phyloP scores from a whole-genome alignment of 2,329 filamentous ascomycete species.

The Thielaviopsis punctulata region DNA sequence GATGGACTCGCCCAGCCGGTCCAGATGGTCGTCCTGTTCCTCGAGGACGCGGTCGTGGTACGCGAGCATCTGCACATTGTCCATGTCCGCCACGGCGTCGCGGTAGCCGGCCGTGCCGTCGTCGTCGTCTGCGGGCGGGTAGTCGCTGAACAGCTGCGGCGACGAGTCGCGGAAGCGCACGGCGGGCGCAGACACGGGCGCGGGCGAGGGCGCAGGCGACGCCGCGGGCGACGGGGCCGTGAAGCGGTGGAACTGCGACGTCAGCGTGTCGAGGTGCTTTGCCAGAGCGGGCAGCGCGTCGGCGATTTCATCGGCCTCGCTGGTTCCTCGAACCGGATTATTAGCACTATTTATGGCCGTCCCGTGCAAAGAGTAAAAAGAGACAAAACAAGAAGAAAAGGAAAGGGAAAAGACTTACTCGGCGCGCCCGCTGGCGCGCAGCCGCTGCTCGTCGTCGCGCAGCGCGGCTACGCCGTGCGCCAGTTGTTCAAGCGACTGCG shows the following conservation, averaged over 20 bases:
- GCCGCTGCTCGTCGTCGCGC: slow-evolving; percentile 43
- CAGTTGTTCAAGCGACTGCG: slow-evolving; percentile 73
- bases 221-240: slow-evolving; percentile 40
- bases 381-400: background rate
- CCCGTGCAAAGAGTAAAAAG: background rate
- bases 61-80: slow-evolving; percentile 71
- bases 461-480: slow-evolving; percentile 60
- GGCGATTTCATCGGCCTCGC: slow-evolving; percentile 32
- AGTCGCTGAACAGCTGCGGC: slow-evolving; percentile 27
- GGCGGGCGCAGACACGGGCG: slow-evolving; percentile 42
- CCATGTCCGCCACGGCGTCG: slow-evolving; percentile 41
- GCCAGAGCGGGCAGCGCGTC: slow-evolving; percentile 53
- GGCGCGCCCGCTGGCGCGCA: slow-evolving; percentile 47
- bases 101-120: slow-evolving; percentile 35
- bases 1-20: slow-evolving; percentile 70
- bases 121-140: slow-evolving; percentile 46
- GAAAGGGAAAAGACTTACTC: slow-evolving; percentile 27
- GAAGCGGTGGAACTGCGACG: slow-evolving; percentile 61
- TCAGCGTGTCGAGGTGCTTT: slow-evolving; percentile 59
- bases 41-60: slow-evolving; percentile 66
- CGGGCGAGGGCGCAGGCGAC: slow-evolving; percentile 39
- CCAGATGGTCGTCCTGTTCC: slow-evolving; percentile 91
- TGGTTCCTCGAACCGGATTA: slow-evolving; percentile 12
- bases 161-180: slow-evolving; percentile 66
- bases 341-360: background rate